Base-by-base conservation (phyloP, 371 early-diverging fungal species). In the Paraphysoderma sedebokerense region DNA sequence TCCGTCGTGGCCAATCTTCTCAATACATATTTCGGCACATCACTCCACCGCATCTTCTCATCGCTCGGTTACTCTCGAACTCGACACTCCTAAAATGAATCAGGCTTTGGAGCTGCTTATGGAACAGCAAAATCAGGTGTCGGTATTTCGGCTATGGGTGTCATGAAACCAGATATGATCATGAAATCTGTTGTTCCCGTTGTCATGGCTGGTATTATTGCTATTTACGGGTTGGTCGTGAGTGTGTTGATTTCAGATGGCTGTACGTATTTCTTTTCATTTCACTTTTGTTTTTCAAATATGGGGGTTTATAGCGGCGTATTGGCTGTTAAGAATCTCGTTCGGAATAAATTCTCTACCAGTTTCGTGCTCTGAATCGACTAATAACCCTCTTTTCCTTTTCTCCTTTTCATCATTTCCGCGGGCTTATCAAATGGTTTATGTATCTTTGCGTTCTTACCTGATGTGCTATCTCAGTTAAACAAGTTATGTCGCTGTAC, bases 161-260 rank as follows among this genome's bases (percentile, higher is more conserved):
- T 83, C 24, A 72, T 86, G 51, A 79, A 82, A 29, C 90, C 90
- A 49, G 88, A 89, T 49, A 62, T 88, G 37, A 82, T 87, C 46
- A 83, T 89, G 72, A 84, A 80, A 70, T 48, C 81, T 38, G 70
- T 85, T 40, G 78, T 88, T 49, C 89, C 89, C 19, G 86, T 89
- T 44, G 77, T 89, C 52, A 89, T 89, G 90, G 85, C 85, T 58
- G 90, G 90, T 83, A 87, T 89, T 64, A 81, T 89, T 56, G 89
- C 77, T 52, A 81, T 89, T 51, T 89, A 89, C 63, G 90, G 90
- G 29, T 59, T 89, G 7, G 88, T 87, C 5, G 86, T 88, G 17
- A 68, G 85, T 15, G 90, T 85, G 15, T 66, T 89, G 38, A 76
- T 87, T 45, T 69, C 79, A 31, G 80, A 76, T 59, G 72, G 76